A percentile compares a stretch with the other conserved stretches of the same genome.
These are phyloP conservation scores for Umbelopsis vinacea DNA, from an alignment of 192 early-diverging fungal genomes.

Conservation along the genomic window DNA sequence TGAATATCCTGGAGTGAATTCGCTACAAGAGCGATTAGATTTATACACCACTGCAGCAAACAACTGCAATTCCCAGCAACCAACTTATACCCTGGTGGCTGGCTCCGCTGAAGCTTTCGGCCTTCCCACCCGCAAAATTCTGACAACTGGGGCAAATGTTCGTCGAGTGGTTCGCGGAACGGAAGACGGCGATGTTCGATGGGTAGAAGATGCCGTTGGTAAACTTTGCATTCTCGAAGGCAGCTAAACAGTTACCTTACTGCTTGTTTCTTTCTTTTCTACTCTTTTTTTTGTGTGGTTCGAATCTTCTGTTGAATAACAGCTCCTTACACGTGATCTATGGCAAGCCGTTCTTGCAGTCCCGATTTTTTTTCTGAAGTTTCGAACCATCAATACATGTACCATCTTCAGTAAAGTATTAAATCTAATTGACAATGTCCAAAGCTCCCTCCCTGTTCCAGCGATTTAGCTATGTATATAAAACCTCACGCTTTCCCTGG, in stretches of 20 bases:
- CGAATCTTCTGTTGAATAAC: background rate
- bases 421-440: background rate
- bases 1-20: conserved; percentile 3
- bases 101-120: conserved; percentile 29
- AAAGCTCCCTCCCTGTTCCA: conserved; percentile 16
- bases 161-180: conserved; percentile 31
- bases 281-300: too few relatives aligned
- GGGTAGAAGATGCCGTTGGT: conserved; percentile 37
- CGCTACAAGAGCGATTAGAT: conserved; percentile 14
- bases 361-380: background rate
- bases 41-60: conserved; percentile 7
- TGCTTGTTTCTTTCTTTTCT: too few relatives aligned
- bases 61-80: background rate
- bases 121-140: background rate
- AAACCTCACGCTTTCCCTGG: conserved; percentile 36
- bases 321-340: background rate
- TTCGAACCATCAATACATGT: background rate
- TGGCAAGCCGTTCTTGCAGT: background rate
- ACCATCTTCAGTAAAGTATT: background rate
- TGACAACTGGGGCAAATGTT: conserved; percentile 27
- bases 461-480: conserved; percentile 28
- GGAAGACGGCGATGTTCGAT: conserved; percentile 40
- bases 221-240: conserved; percentile 27
- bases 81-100: conserved; percentile 5
- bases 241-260: background rate